Conservation (phyloP, 2,329 filamentous ascomycete species). For the Fusarium ramigenum region DNA sequence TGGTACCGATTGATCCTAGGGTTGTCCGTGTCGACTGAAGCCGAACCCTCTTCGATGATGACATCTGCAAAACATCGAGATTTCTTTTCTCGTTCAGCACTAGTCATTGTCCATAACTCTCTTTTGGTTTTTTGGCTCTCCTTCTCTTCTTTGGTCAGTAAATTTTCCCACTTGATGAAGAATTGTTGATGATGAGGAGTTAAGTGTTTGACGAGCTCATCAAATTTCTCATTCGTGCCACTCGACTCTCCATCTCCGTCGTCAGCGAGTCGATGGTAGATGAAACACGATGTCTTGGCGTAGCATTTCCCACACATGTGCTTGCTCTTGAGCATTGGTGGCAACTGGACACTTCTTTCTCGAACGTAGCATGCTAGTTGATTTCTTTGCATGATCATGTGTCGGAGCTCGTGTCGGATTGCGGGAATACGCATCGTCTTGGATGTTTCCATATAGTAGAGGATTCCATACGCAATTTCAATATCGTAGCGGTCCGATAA, state of each 20-base stretch:
- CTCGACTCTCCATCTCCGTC: conserved; percentile 83
- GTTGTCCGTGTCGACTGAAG: conserved; percentile 72
- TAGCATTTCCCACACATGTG: conserved; percentile 89
- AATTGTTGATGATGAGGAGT: conserved; percentile 79
- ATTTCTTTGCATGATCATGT: conserved; percentile 98
- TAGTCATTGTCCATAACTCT: conserved; percentile 97
- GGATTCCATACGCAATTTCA: conserved; percentile 85
- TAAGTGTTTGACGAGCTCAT: conserved; percentile 82
- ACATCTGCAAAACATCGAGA: conserved; percentile 92
- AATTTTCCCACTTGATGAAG: conserved; percentile 92
- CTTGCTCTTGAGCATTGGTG: conserved; percentile 84
- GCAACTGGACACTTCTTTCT: conserved; percentile 80
- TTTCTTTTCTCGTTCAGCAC: conserved; percentile 84
- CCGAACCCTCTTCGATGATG: conserved; percentile 81
- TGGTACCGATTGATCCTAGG: conserved; percentile 91
- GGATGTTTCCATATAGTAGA: conserved; percentile 95
- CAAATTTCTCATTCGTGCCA: conserved; percentile 82
- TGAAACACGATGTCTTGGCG: conserved; percentile 88
- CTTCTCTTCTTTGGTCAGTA: conserved; percentile 94
- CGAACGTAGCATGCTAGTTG: conserved; percentile 86
- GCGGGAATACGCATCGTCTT: conserved; percentile 86
- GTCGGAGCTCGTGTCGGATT: conserved; percentile 85
- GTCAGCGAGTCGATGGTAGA: conserved; percentile 92
- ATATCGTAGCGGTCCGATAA: conserved; percentile 96
- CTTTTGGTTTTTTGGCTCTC: conserved; percentile 86